A percentile compares a stretch with the other conserved stretches of the same genome.
phyloP scores from a whole-genome alignment of 2,329 filamentous ascomycete genomes.

The Endothia cerciana region DNA sequence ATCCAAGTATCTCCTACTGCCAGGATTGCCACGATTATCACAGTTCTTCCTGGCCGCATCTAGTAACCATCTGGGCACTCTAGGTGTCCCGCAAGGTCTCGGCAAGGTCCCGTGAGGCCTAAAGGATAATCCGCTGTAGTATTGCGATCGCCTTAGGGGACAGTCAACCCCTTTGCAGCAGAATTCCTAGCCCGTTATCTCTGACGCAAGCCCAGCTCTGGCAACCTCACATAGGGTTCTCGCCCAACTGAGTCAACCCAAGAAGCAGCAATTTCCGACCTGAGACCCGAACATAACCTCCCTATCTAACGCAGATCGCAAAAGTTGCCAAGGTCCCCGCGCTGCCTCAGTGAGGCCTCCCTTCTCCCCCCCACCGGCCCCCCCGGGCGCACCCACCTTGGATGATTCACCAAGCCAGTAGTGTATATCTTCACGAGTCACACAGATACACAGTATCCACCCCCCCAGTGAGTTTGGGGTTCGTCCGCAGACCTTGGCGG shows the following conservation, averaged over 20 bases:
- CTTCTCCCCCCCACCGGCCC: no score
- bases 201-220: conserved; percentile 6
- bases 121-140: background rate
- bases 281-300: background rate
- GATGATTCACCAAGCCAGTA: background rate
- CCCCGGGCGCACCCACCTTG: no score
- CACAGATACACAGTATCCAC: no score
- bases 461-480: no score
- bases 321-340: background rate
- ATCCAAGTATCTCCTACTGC: no score
- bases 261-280: background rate
- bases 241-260: background rate
- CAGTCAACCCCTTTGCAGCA: background rate
- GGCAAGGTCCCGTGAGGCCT: background rate
- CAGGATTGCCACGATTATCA: background rate
- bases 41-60: background rate
- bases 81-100: no score
- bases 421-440: background rate
- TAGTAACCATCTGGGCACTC: no score
- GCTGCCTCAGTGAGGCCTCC: background rate
- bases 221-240: background rate
- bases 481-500: no score
- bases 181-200: no score
- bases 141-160: background rate
- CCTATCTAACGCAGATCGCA: background rate